Percentiles rank a stretch among this genome's conserved stretches.
Conservation (phyloP, 73 alveolate genomes). For the Loxodes magnus region DNA sequence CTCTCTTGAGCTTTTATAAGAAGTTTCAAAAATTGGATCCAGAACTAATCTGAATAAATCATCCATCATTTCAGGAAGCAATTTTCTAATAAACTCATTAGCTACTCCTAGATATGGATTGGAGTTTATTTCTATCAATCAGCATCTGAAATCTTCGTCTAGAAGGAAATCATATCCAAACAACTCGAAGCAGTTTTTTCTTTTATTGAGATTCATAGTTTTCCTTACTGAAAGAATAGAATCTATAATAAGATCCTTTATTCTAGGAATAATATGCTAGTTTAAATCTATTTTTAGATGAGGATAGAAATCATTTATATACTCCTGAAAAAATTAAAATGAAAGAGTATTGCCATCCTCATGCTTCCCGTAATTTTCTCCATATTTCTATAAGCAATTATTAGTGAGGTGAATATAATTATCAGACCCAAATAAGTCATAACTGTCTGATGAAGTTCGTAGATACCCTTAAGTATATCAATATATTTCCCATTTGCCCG, state of each 20-base stretch:
- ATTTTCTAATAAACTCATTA: constrained; percentile 39
- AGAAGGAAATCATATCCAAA: constrained; percentile 18
- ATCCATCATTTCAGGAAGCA: constrained; percentile 84
- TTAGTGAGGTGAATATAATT: constrained; percentile 85
- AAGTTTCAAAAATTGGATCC: constrained; percentile 28
- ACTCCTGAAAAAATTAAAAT: constrained; percentile 24
- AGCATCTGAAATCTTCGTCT: not conserved
- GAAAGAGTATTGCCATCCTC: constrained; percentile 85
- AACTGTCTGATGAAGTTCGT: constrained; percentile 62
- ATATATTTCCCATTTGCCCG: constrained; percentile 57
- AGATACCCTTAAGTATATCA: constrained; percentile 85
- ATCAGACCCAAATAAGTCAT: constrained; percentile 52
- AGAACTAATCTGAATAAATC: constrained; percentile 61
- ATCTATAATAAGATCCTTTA: constrained; percentile 37
- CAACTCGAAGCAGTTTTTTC: constrained; percentile 69
- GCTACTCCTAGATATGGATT: constrained; percentile 53
- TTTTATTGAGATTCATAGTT: constrained; percentile 43
- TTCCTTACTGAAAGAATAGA: constrained; percentile 27
- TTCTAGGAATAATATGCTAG: constrained; percentile 26
- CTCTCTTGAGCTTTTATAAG: not conserved
- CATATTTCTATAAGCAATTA: constrained; percentile 79
- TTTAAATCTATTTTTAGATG: constrained; percentile 9
- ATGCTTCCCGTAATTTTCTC: constrained; percentile 69
- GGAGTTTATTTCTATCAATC: constrained; percentile 4
- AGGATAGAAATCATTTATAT: constrained; percentile 21